Conservation (phyloP, 2,329 filamentous ascomycete genomes). For the Diaporthe capsici region DNA sequence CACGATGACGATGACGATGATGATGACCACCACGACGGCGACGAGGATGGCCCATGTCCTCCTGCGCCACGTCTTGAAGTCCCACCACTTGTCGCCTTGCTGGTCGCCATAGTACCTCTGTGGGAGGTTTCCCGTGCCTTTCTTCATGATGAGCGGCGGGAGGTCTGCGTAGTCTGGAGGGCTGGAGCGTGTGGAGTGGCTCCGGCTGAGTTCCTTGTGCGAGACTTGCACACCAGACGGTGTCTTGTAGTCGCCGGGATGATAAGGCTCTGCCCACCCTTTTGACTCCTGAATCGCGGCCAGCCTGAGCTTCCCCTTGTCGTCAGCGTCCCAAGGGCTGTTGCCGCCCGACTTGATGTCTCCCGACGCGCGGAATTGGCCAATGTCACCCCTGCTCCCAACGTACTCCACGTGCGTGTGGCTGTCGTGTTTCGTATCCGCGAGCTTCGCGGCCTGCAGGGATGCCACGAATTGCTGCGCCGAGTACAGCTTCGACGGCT, state of each 20-base stretch:
- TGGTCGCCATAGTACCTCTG: slow-evolving; percentile 23
- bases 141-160: slow-evolving; percentile 22
- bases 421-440: slow-evolving; percentile 33
- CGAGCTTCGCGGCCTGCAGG: slow-evolving; percentile 26
- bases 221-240: neutral
- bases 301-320: slow-evolving; percentile 17
- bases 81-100: slow-evolving; percentile 44
- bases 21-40: slow-evolving; percentile 51
- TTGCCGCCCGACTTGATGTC: slow-evolving; percentile 10
- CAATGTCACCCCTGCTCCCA: slow-evolving; percentile 7
- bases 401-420: slow-evolving; percentile 32
- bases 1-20: slow-evolving; percentile 63
- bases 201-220: slow-evolving; percentile 23
- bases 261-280: neutral
- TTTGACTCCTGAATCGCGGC: slow-evolving; percentile 11
- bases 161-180: slow-evolving; percentile 29
- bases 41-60: slow-evolving; percentile 62
- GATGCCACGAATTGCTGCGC: slow-evolving; percentile 20
- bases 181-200: slow-evolving; percentile 1
- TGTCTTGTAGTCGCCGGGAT: neutral
- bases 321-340: slow-evolving; percentile 17
- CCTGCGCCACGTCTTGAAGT: slow-evolving; percentile 67
- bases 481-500: slow-evolving; percentile 29
- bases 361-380: slow-evolving; percentile 11
- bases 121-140: slow-evolving; percentile 2